phyloP scores from a whole-genome alignment of 805 yeast species.

The Saccharomycopsis sp. region DNA sequence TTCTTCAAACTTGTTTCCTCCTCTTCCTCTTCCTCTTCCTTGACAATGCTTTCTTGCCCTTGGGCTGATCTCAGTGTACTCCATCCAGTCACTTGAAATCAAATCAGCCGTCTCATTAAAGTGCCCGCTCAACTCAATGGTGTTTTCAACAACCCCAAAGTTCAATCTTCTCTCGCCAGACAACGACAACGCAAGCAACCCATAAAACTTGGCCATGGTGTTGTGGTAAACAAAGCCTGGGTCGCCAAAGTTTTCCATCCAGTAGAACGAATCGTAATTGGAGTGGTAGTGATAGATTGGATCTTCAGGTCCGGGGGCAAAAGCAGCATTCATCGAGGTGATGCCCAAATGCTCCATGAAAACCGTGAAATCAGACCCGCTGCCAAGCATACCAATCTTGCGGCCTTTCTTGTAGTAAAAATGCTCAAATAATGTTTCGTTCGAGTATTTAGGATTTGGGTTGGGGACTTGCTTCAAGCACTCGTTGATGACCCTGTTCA shows the following conservation, averaged over 20 bases:
- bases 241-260: constrained; percentile 61
- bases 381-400: constrained; percentile 44
- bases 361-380: constrained; percentile 64
- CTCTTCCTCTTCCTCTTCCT: no score
- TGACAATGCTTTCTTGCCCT: not conserved
- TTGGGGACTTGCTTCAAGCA: constrained; percentile 38
- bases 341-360: constrained; percentile 53
- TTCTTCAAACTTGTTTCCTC: no score
- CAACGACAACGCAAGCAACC: constrained; percentile 39
- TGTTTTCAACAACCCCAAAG: constrained; percentile 29
- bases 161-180: constrained; percentile 40
- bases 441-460: constrained; percentile 35
- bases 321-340: constrained; percentile 54
- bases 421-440: constrained; percentile 29
- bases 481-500: constrained; percentile 38
- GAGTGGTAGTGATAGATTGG: constrained; percentile 72
- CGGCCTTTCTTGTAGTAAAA: constrained; percentile 25
- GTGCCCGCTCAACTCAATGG: constrained; percentile 35
- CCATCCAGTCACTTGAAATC: constrained; percentile 34
- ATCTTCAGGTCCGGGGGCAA: constrained; percentile 35
- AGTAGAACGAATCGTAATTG: constrained; percentile 59
- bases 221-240: constrained; percentile 54
- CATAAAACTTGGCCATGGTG: constrained; percentile 43
- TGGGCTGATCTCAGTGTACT: constrained; percentile 2
- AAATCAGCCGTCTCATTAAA: constrained; percentile 29